phyloP scores from a whole-genome alignment of 768 basidiomycete species.

The Serpula lacrymans region DNA sequence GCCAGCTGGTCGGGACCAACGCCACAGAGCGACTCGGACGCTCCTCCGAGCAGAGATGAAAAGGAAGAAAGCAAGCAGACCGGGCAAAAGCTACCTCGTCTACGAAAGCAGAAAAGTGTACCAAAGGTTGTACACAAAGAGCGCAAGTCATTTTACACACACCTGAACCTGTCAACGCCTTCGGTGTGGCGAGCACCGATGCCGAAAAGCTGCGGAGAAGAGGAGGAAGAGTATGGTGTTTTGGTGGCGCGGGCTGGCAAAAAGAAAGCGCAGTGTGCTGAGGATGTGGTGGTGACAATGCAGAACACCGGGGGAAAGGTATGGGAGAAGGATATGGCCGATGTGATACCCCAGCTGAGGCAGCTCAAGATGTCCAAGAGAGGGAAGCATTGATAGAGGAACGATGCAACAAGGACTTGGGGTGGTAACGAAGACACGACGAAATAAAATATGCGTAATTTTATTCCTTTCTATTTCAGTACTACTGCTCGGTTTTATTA shows the following conservation, averaged over 20 bases:
- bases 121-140: background rate
- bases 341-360: slow-evolving; percentile 29
- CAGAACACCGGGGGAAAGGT: slow-evolving; percentile 7
- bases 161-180: slow-evolving; percentile 1
- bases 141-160: background rate
- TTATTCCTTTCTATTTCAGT: too few relatives aligned
- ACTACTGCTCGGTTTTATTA: too few relatives aligned
- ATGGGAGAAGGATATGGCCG: slow-evolving; percentile 22
- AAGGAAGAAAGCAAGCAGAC: background rate
- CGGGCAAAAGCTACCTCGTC: background rate
- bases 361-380: slow-evolving; percentile 14
- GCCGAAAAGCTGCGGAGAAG: background rate
- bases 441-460: too few relatives aligned
- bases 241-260: background rate
- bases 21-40: background rate
- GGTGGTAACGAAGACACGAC: too few relatives aligned
- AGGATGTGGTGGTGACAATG: slow-evolving; percentile 12
- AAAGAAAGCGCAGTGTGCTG: background rate
- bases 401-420: too few relatives aligned
- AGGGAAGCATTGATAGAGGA: too few relatives aligned
- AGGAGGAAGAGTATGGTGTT: background rate
- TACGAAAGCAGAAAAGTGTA: slow-evolving; percentile 4
- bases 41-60: too few relatives aligned
- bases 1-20: slow-evolving; percentile 21
- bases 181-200: slow-evolving; percentile 2